Conservation (phyloP, 352 stramenopile species). For the Phytopythium chamaehyphon region DNA sequence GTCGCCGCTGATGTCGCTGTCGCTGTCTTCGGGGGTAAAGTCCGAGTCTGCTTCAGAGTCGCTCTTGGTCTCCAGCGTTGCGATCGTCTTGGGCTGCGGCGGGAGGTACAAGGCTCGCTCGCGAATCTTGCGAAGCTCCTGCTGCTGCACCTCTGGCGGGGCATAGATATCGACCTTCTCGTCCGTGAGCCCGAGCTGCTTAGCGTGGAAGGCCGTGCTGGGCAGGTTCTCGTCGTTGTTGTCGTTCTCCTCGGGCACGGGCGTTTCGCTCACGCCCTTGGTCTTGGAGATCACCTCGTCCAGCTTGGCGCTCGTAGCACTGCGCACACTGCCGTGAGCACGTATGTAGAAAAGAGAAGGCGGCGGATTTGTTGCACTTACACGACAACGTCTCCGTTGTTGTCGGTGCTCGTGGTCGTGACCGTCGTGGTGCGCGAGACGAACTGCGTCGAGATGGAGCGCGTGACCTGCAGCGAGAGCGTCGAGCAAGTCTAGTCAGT, state of each 20-base stretch:
- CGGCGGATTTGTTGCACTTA: neutral
- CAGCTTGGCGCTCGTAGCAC: constrained; percentile 17
- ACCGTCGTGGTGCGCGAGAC: constrained; percentile 19
- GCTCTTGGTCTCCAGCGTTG: constrained; percentile 27
- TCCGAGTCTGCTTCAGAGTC: constrained; percentile 65
- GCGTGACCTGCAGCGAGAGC: constrained; percentile 11
- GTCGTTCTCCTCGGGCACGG: constrained; percentile 2
- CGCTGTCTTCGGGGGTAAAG: constrained; percentile 30
- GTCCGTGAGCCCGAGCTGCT: constrained; percentile 61
- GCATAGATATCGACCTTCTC: constrained; percentile 83
- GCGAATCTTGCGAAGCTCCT: constrained; percentile 55
- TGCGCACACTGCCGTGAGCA: constrained; percentile 8
- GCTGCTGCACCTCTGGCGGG: constrained; percentile 54
- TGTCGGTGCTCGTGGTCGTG: constrained; percentile 12
- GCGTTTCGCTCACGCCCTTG: constrained; percentile 9
- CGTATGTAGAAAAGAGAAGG: too few relatives aligned
- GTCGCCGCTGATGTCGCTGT: constrained; percentile 17
- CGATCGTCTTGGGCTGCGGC: constrained; percentile 18
- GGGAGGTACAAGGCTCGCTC: constrained; percentile 54
- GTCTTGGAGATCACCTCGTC: constrained; percentile 9
- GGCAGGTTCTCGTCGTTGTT: constrained; percentile 37
- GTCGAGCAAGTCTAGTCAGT: too few relatives aligned
- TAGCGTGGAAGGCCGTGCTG: constrained; percentile 74
- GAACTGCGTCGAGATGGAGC: constrained; percentile 25
- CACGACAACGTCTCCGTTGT: constrained; percentile 6